Percentiles rank a stretch among this genome's conserved stretches.
Evolutionary conservation across 2,329 filamentous ascomycete species (phyloP).

Genomic region (Microdochium paspali): DNA sequence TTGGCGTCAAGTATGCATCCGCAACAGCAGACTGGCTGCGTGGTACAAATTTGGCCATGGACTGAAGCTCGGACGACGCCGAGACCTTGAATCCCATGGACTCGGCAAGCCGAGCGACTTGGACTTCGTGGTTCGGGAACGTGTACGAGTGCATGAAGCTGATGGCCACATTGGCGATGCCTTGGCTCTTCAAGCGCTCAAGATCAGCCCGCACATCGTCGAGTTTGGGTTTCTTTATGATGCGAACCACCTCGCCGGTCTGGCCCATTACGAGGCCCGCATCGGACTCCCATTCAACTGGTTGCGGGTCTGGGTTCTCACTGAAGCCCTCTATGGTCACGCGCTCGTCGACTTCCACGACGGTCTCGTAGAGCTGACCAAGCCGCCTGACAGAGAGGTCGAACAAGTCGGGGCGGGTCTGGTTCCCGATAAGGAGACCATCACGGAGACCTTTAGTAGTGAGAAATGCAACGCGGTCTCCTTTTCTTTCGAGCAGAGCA

Average conservation of each 20-base stretch:
- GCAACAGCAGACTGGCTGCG: constrained; percentile 55
- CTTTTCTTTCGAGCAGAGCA: constrained; percentile 64
- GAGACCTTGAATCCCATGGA: constrained; percentile 60
- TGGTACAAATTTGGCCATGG: constrained; percentile 55
- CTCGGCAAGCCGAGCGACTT: constrained; percentile 50
- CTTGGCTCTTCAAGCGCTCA: constrained; percentile 51
- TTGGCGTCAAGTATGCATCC: constrained; percentile 70
- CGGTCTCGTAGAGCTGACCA: constrained; percentile 56
- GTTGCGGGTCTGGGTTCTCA: constrained; percentile 45
- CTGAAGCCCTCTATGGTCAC: constrained; percentile 62
- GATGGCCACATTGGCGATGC: constrained; percentile 43
- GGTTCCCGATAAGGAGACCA: constrained; percentile 64
- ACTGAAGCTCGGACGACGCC: constrained; percentile 49
- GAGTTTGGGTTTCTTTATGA: constrained; percentile 50
- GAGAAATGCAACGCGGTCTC: constrained; percentile 60
- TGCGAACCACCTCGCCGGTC: constrained; percentile 59
- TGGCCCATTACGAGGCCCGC: constrained; percentile 34
- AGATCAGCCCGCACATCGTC: constrained; percentile 45
- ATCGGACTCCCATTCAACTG: constrained; percentile 35
- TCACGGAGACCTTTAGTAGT: constrained; percentile 67
- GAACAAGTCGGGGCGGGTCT: constrained; percentile 63
- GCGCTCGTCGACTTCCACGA: constrained; percentile 63
- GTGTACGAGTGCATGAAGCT: constrained; percentile 69
- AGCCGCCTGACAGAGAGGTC: constrained; percentile 59
- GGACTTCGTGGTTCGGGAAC: constrained; percentile 54